Evolutionary conservation across 2,329 filamentous ascomycete genomes (phyloP).

Genomic region (Pyrenochaeta sp.): DNA sequence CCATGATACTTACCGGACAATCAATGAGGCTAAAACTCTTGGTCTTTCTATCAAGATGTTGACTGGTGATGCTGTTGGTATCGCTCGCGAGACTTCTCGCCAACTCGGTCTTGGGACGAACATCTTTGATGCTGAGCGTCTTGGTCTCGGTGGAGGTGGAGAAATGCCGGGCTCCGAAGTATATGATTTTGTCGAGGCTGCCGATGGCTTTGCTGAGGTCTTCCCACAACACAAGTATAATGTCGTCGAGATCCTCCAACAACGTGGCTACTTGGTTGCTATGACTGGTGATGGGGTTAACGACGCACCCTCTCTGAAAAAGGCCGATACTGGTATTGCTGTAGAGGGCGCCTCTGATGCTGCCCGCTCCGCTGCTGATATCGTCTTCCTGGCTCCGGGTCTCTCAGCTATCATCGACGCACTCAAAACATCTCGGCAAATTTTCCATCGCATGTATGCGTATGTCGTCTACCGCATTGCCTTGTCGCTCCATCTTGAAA

Average conservation of each 20-base stretch:
- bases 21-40: constrained; percentile 86
- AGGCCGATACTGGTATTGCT: constrained; percentile 95
- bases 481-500: constrained; percentile 87
- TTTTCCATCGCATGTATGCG: constrained; percentile 96
- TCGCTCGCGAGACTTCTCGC: constrained; percentile 89
- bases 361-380: constrained; percentile 89
- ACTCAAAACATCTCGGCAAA: constrained; percentile 90
- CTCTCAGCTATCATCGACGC: constrained; percentile 92
- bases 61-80: constrained; percentile 93
- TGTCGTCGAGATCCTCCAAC: constrained; percentile 91
- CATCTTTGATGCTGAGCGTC: constrained; percentile 91
- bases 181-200: constrained; percentile 94
- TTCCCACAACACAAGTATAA: constrained; percentile 97
- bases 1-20: constrained; percentile 88
- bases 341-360: constrained; percentile 92
- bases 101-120: constrained; percentile 92
- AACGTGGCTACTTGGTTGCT: constrained; percentile 91
- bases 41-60: constrained; percentile 96
- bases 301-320: constrained; percentile 90
- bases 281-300: constrained; percentile 98
- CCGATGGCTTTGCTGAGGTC: constrained; percentile 93
- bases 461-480: constrained; percentile 97
- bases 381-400: constrained; percentile 91
- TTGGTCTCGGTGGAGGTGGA: constrained; percentile 87
- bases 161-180: constrained; percentile 94